phyloP scores from a whole-genome alignment of 441 rosid species.

The Euphorbia schlechtendalii region DNA sequence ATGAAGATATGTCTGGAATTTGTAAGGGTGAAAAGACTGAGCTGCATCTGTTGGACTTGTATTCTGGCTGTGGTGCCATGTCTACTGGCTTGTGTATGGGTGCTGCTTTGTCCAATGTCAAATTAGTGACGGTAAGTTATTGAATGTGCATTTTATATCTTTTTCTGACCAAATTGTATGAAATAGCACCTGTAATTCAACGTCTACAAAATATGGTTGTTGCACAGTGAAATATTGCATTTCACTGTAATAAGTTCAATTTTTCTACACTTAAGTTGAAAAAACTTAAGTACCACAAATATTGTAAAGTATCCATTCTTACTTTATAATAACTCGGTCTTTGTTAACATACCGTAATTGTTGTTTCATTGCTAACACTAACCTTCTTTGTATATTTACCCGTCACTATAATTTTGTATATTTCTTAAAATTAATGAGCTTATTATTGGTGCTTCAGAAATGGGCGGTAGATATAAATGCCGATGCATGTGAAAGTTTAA shows the following conservation, averaged over 20 bases:
- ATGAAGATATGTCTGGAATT: background rate
- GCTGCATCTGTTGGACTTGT: constrained; percentile 16
- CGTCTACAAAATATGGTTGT: no score
- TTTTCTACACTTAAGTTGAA: no score
- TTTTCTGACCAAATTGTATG: background rate
- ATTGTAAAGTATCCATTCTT: no score
- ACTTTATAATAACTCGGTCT: background rate
- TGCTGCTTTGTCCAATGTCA: constrained; percentile 14
- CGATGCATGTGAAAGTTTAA: constrained; percentile 14
- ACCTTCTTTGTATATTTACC: no score
- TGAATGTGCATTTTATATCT: background rate
- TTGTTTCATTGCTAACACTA: background rate
- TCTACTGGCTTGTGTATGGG: constrained; percentile 16
- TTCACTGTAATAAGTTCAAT: no score
- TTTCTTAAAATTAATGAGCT: background rate
- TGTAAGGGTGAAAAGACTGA: background rate
- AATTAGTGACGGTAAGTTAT: constrained; percentile 12
- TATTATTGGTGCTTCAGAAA: constrained; percentile 8
- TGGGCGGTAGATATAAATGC: constrained; percentile 16
- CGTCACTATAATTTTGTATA: background rate
- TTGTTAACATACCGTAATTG: background rate
- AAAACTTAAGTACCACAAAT: no score
- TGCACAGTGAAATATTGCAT: no score
- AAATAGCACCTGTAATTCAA: no score
- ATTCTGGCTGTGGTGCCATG: constrained; percentile 19